A percentile compares a stretch with the other conserved stretches of the same genome.
Conservation (phyloP, 108 stramenopile genomes). For the Schizochytrium sp. region DNA sequence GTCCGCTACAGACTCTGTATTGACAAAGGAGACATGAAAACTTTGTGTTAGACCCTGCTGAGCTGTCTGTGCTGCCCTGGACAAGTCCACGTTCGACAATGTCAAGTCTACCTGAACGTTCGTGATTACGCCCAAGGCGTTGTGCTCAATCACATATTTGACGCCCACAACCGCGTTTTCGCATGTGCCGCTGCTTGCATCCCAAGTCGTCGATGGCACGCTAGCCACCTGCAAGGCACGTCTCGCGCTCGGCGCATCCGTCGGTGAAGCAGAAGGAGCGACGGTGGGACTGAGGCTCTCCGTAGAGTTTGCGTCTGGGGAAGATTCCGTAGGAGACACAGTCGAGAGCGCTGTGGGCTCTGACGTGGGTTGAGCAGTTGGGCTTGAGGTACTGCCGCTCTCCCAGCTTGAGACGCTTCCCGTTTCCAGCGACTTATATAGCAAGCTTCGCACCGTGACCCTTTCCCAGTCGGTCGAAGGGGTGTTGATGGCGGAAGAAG, state of each 20-base stretch:
- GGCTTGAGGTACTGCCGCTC: neutral
- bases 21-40: neutral
- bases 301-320: neutral
- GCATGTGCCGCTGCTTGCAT: neutral
- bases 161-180: neutral
- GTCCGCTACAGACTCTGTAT: neutral
- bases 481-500: neutral
- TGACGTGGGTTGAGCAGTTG: neutral
- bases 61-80: neutral
- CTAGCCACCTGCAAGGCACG: neutral
- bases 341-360: neutral
- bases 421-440: neutral
- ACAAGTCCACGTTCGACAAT: neutral
- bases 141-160: neutral
- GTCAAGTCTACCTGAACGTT: neutral
- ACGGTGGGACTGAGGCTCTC: neutral
- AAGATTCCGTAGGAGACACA: neutral
- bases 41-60: neutral
- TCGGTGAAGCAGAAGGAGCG: neutral
- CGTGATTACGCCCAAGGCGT: neutral
- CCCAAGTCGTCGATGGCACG: neutral
- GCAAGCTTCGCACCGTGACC: neutral
- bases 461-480: neutral
- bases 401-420: neutral
- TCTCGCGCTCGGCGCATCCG: neutral